Percentiles rank a stretch among this genome's conserved stretches.
Evolutionary conservation across 345 rosid genomes (phyloP).

Genomic region (Eucalyptus guilfoylei): DNA sequence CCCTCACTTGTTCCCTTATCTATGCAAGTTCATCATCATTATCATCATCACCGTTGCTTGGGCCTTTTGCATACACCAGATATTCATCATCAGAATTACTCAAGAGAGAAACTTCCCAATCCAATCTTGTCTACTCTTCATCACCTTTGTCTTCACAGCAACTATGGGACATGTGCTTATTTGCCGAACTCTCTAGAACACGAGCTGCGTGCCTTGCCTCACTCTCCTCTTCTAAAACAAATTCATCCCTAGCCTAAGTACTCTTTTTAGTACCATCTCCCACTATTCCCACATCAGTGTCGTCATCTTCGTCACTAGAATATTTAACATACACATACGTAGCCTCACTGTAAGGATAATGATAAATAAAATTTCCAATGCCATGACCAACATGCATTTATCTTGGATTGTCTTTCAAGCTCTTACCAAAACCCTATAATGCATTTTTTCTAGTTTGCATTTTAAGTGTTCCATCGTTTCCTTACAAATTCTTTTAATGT

Average conservation of each 20-base stretch:
- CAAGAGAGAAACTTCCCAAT: not conserved
- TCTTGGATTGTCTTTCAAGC: not conserved
- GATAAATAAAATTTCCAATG: not conserved
- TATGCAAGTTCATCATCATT: not conserved
- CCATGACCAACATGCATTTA: not conserved
- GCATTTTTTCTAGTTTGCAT: not conserved
- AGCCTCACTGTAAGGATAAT: not conserved
- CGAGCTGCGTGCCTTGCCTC: not conserved
- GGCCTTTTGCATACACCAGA: not conserved
- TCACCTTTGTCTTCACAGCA: not conserved
- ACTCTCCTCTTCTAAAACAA: not conserved
- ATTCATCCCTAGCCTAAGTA: not conserved
- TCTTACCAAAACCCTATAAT: not conserved
- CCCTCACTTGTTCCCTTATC: not conserved
- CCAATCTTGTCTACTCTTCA: not conserved
- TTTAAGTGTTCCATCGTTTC: not conserved
- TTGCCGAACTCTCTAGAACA: not conserved
- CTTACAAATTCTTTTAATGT: not conserved
- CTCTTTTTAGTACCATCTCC: not conserved
- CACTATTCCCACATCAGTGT: not conserved
- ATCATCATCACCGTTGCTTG: not conserved
- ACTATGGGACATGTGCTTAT: not conserved
- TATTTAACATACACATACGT: not conserved
- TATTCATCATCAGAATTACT: too few relatives aligned
- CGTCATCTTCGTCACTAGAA: not conserved